A percentile compares a stretch with the other conserved stretches of the same genome.
phyloP scores from a whole-genome alignment of 2,329 filamentous ascomycete species.

The Teratosphaeria nubilosa region DNA sequence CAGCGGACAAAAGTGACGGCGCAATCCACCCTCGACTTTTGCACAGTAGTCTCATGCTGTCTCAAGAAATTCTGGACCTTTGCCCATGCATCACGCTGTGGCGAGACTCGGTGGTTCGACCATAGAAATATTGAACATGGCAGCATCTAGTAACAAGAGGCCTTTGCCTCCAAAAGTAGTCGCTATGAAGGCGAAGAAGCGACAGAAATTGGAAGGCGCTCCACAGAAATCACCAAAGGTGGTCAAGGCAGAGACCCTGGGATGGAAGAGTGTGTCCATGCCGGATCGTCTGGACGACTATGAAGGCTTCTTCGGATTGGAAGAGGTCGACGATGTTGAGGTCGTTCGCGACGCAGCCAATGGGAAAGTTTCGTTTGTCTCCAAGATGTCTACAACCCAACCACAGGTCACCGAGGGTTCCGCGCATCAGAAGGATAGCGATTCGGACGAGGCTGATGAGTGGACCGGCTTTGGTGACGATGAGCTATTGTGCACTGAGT shows the following conservation, averaged over 20 bases:
- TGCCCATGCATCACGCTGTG: background rate
- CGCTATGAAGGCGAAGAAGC: conserved; percentile 33
- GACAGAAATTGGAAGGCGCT: conserved; percentile 28
- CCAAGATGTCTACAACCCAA: conserved; percentile 4
- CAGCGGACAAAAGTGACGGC: background rate
- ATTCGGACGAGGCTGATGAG: conserved; percentile 33
- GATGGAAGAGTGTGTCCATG: conserved; percentile 54
- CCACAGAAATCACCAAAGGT: conserved; percentile 2
- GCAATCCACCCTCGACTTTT: background rate
- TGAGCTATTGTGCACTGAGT: conserved; percentile 14
- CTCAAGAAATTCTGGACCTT: background rate
- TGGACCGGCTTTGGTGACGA: conserved; percentile 53
- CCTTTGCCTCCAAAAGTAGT: conserved; percentile 28
- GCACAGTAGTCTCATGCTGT: background rate
- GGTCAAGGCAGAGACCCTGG: conserved; percentile 37
- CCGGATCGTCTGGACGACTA: conserved; percentile 76
- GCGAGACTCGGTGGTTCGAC: background rate
- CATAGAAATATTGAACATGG: conserved; percentile 7
- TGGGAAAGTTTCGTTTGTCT: conserved; percentile 36
- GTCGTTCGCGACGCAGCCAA: conserved; percentile 52
- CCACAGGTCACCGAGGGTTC: background rate
- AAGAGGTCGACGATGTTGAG: conserved; percentile 86
- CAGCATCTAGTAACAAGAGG: conserved; percentile 24
- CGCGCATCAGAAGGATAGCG: conserved; percentile 9
- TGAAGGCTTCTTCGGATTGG: conserved; percentile 77